Base-by-base conservation (phyloP, 2,329 filamentous ascomycete genomes). In the Microdochium paspali region DNA sequence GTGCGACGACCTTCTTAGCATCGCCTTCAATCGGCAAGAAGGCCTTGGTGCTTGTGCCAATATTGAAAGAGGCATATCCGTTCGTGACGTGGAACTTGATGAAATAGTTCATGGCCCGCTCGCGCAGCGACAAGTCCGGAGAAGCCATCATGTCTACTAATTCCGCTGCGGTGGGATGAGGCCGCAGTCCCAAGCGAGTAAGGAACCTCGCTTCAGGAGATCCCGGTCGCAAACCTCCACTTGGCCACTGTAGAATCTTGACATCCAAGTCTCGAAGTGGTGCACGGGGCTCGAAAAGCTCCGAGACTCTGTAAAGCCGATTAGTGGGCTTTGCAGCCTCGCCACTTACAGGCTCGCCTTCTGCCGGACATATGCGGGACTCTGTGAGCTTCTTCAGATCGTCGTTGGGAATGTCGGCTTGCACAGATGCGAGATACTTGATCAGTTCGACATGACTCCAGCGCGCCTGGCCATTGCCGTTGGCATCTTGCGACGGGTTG, bases 381-480 rank as follows among this genome's bases (percentile, higher is more conserved):
- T 83, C 77, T 48, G 78, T 84, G 23, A 98, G 74, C 58, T 85
- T 87, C 53, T 80, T 82, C 47, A 96, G 77, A 61, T 98, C 93
- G 45, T 84, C 83, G 10, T 69, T 65, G 0, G 93, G 93, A 50
- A 98, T 96, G 56, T 98, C 93, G 46, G 87, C 80, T 50, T 80
- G 82, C 24, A 98, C 93, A 9, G 90, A 95, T 10, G 91, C 81
- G 40, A 98, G 77, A 57, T 98, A 98, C 57, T 90, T 91, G 65
- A 98, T 90, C 24, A 98, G 73, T 61, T 98, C 91, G 51, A 95
- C 82, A 61, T 97, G 91, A 49, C 89, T 96, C 87, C 88, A 95
- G 63, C 83, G 82, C 50, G 75, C 76, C 21, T 70, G 67, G 21
- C 71, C 72, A 31, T 66, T 67, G 24, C 76, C 75, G n/a, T 72